Base-by-base conservation (phyloP, 208 protist species). In the Crithidia sp. region DNA sequence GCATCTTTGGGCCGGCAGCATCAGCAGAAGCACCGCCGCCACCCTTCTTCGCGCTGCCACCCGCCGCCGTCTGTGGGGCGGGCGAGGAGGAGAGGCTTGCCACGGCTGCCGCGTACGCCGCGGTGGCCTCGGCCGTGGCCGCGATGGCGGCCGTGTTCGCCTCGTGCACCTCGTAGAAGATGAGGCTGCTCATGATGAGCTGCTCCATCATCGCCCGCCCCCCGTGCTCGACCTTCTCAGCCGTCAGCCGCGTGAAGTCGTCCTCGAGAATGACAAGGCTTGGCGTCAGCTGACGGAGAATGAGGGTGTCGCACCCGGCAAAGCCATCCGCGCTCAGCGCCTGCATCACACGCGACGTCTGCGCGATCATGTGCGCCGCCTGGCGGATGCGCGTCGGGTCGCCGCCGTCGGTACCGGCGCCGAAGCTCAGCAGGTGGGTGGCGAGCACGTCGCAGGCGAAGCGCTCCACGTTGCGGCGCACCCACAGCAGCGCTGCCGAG, bases 321-420 rank as follows among this genome's bases (percentile, higher is more conserved):
- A 90, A 93, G 53, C 86, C 85, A 37, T 89, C 84, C 9, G 53
- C 57, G 39, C 84, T 76, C 49, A 93, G 79, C 54, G 63, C 65
- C 44, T 85, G 84, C 52, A 96, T 67, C 16, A 87, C 85, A 9
- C 82, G 78, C 54, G 89, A 83, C 6, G 84, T 78, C 67, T 96
- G 83, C 45, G 79, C 73, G 7, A 86, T 81, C 81, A 92, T 88
- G 16, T 74, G 45, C 17, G 83, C 89, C 2, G 91, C 91, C 36
- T 89, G 89, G 44, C 83, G 84, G 63, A 96, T 83, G 59, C 89
- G 88, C 4, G 86, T 91, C 2, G 89, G 85, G 74, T 96, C 87
- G 52, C 84, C 89, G 62, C 89, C 91, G 62, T 93, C 91, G 28
- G 87, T 85, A 19, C 84, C 89, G 43, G 81, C 88, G 66, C 88